Base-by-base conservation (phyloP, 2,329 filamentous ascomycete genomes). In the Cladosporium sp. region DNA sequence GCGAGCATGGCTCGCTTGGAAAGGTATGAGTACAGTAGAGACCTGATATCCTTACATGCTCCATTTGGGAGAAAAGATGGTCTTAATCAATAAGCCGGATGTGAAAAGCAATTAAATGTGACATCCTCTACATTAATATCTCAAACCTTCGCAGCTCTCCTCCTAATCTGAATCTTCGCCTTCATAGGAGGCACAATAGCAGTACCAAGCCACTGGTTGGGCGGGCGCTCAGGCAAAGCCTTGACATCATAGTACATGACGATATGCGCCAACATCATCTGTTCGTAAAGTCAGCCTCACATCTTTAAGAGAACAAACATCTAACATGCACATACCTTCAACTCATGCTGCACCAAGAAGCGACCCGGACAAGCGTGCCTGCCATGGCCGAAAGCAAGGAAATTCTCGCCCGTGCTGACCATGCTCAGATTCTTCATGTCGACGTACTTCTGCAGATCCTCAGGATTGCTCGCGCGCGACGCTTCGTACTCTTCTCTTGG, bases 161-260 rank as follows among this genome's bases (percentile, higher is more conserved):
- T 59, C 52, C 34, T 59, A 18, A 65, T 60, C 24, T 44, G 52
- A 24, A 65, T 51, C 30, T 36, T 66, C 2, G 65, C 67, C 32
- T 71, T 70, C 51, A 67, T 67, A 32, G 71, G 68, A 12, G 72
- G 70, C 59, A 70, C 66, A n/a, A 69, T 61, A 32, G 55, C 64
- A 52, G 58, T 66, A 36, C 70, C 68, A 58, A 72, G 59, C 69
- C 67, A 72, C 44, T 55, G 65, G 49, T 64, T 75, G 30, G 69
- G 71, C 5, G 77, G 76, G 58, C 70, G 69, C 51, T 74, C 70
- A 15, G 66, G 54, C 58, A 73, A 47, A 14, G 57, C 71, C 66
- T 76, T 72, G 36, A 80, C 70, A 24, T 80, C 77, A 63, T 79
- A 80, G 64, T 79, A 74, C 64, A 78, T 73, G 10, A 79, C 67